Percentiles rank a stretch among this genome's conserved stretches.
Conservation (phyloP, 805 yeast species). For the Candida wancherniae region DNA sequence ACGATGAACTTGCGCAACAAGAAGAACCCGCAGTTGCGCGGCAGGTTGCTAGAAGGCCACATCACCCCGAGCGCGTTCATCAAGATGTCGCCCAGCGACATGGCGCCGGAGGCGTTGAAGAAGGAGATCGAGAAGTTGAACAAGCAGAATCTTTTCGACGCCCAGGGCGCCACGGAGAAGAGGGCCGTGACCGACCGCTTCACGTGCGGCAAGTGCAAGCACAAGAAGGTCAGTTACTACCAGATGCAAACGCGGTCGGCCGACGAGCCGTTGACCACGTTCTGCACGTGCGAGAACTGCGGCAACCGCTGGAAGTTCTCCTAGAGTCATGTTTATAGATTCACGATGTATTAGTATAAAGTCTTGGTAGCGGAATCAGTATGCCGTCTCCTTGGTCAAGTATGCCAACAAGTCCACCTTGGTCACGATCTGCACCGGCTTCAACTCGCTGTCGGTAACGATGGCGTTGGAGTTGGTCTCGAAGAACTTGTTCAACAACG, state of each 20-base stretch:
- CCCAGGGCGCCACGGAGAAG: conserved; percentile 95
- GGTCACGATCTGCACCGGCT: conserved; percentile 80
- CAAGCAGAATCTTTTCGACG: conserved; percentile 87
- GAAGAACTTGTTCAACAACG: conserved; percentile 69
- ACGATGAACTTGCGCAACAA: conserved; percentile 85
- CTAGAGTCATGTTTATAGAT: conserved; percentile 21
- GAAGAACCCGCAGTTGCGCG: conserved; percentile 81
- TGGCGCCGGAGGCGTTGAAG: conserved; percentile 90
- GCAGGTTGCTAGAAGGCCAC: conserved; percentile 60
- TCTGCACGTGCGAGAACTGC: conserved; percentile 96
- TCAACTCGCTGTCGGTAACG: conserved; percentile 65
- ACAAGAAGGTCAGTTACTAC: conserved; percentile 92
- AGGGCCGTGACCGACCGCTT: conserved; percentile 95
- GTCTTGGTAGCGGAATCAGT: conserved; percentile 4
- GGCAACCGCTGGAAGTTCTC: conserved; percentile 98
- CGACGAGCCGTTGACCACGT: conserved; percentile 97
- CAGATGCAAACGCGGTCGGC: conserved; percentile 98
- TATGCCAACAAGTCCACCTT: conserved; percentile 74
- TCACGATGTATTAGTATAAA: conserved; percentile 4
- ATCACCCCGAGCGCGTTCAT: conserved; percentile 63
- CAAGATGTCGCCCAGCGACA: conserved; percentile 84
- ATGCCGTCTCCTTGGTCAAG: conserved; percentile 33
- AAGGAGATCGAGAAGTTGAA: conserved; percentile 81
- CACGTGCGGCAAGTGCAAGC: conserved; percentile 96
- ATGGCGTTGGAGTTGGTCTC: conserved; percentile 83